These are phyloP conservation scores for Eragrostis curvula DNA, from an alignment of 176 grass and related monocot genomes.

Conservation along the genomic window DNA sequence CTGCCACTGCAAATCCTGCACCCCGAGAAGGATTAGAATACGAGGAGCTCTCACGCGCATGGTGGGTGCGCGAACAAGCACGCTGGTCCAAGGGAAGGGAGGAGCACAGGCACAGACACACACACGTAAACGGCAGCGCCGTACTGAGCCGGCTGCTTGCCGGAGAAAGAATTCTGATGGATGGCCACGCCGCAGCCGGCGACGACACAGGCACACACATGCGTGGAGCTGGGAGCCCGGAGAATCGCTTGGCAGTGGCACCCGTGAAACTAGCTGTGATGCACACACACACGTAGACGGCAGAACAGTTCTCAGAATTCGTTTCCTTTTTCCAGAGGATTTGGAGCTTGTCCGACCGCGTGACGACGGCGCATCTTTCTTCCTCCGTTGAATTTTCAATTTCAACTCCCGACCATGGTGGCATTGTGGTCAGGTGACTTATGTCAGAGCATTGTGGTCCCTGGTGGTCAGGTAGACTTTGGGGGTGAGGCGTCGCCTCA, in stretches of 20 bases:
- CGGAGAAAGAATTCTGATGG: not conserved
- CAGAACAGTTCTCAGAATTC: not conserved
- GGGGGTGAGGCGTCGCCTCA: conserved; percentile 33
- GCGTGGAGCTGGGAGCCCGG: no score
- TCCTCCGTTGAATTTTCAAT: not conserved
- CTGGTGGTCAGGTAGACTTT: no score
- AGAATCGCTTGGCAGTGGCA: not conserved
- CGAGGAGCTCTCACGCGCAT: not conserved
- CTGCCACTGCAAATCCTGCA: conserved; percentile 5
- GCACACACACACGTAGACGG: no score
- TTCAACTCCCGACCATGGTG: no score
- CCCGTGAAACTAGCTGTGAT: not conserved
- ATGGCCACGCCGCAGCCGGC: not conserved
- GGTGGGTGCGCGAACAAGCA: conserved; percentile 17
- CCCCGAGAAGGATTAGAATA: not conserved
- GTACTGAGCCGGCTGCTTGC: conserved; percentile 2
- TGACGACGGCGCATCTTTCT: no score
- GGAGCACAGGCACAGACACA: not conserved
- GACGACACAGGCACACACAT: no score
- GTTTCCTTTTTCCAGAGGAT: not conserved
- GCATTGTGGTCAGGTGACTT: not conserved
- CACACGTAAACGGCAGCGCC: not conserved
- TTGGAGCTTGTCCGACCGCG: not conserved
- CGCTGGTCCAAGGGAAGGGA: conserved; percentile 29
- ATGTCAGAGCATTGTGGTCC: no score